Base-by-base conservation (phyloP, 805 yeast genomes). In the Barnettozyma wickerhamii region DNA sequence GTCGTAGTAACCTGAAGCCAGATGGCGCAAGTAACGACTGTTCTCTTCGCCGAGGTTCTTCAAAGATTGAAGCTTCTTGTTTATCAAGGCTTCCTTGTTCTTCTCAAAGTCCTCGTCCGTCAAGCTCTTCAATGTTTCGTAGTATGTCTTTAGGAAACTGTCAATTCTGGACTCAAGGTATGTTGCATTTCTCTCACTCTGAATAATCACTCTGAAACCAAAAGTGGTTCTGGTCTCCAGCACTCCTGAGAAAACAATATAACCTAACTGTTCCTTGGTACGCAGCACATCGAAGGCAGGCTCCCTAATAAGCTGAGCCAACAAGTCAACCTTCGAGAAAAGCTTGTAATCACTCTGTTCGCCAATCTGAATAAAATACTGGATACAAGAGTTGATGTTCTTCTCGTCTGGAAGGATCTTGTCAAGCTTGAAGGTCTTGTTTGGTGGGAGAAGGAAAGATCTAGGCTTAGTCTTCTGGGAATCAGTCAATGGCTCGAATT, bases 261-360 rank as follows among this genome's bases (percentile, higher is more conserved):
- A 91, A 2, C 99, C 99, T 24, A 91, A 71, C 62, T 93, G 98
- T 64, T 91, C 98, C 53, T 87, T 83, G 6, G 99, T 91, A 62
- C 99, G 76, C 43, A 91, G 71, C 47, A 84, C 84, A 56, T 87
- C 82, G 63, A 91, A 93, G 43, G 91, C 84, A 5, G 96, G 97
- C 58, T 91, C 97, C 50, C 75, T 78, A 37, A 84, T 67, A 47
- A 89, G 73, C 46, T 85, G 91, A 0, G 84, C 75, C 35, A 87
- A 62, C 38, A 91, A 63, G 37, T 82, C 87, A 10, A 84, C 71
- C 40, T 74, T 55, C 1, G 80, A 74, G 33, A 78, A 64, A 6
- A 61, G 51, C 33, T 59, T 63, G n/a, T 54, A 40, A 62, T 84
- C 68, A 45, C 68, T 51, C 41, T 66, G 41, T 46, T 69, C 57